These are phyloP conservation scores for Neospora caninum DNA, from an alignment of 169 alveolate genomes.

Conservation along the genomic window DNA sequence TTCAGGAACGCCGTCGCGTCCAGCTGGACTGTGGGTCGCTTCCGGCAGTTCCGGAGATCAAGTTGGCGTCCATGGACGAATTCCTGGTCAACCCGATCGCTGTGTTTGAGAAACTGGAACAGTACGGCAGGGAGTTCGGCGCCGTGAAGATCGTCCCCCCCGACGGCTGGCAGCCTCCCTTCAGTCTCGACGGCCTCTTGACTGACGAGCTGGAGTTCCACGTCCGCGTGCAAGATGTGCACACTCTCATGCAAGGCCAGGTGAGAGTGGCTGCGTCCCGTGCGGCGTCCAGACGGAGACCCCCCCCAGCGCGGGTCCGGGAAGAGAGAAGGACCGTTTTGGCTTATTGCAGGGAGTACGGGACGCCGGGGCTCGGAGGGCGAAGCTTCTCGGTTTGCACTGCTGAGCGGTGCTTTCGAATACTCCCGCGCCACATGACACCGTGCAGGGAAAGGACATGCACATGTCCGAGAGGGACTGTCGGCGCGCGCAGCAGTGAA, in stretches of 20 bases:
- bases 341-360: too few relatives aligned
- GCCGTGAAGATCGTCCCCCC: slow-evolving; percentile 86
- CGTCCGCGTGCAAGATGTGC: slow-evolving; percentile 81
- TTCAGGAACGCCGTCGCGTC: slow-evolving; percentile 61
- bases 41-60: slow-evolving; percentile 48
- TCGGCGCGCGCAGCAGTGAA: too few relatives aligned
- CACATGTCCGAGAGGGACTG: too few relatives aligned
- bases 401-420: too few relatives aligned
- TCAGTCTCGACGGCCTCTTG: slow-evolving; percentile 72
- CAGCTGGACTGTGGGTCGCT: slow-evolving; percentile 52
- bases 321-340: too few relatives aligned
- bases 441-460: too few relatives aligned
- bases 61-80: slow-evolving; percentile 31
- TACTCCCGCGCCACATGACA: too few relatives aligned
- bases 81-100: slow-evolving; percentile 42
- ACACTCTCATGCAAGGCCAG: slow-evolving; percentile 77
- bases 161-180: slow-evolving; percentile 76
- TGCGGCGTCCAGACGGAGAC: too few relatives aligned
- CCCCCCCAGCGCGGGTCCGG: too few relatives aligned
- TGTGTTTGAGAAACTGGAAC: background rate
- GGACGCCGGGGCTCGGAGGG: too few relatives aligned
- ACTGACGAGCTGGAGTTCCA: slow-evolving; percentile 72
- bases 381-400: too few relatives aligned
- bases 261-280: slow-evolving; percentile 47
- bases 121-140: slow-evolving; percentile 80